Evolutionary conservation across 768 basidiomycete species (phyloP).

Genomic region (Rhodotorula graminis): DNA sequence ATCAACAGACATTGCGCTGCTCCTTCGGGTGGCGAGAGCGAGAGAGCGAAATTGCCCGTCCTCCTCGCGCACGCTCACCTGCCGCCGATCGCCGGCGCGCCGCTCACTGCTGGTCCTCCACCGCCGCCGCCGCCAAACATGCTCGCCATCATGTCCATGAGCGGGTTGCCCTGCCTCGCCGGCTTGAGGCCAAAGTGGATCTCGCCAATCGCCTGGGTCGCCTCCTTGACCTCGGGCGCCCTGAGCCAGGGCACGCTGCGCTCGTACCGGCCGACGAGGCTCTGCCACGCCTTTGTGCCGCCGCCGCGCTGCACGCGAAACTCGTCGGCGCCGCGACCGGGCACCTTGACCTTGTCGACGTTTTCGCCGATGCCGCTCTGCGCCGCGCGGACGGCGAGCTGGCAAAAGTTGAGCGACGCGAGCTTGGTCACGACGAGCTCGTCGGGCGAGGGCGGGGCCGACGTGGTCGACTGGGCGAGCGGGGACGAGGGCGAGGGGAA

Average conservation of each 20-base stretch:
- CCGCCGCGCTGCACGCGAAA: conserved; percentile 18
- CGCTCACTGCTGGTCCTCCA: not conserved
- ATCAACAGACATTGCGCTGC: not conserved
- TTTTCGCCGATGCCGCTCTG: conserved; percentile 50
- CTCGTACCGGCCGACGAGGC: conserved; percentile 77
- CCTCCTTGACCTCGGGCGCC: conserved; percentile 46
- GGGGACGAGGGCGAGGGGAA: conserved; percentile 38
- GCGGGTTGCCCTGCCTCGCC: conserved; percentile 67
- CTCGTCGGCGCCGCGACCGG: conserved; percentile 49
- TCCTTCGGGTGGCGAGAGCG: too few relatives aligned
- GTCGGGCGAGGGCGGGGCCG: conserved; percentile 44
- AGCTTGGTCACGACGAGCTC: conserved; percentile 74
- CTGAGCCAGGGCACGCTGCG: conserved; percentile 54
- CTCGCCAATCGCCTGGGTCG: conserved; percentile 62
- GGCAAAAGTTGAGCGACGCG: conserved; percentile 75
- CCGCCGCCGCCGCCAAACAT: conserved; percentile 32
- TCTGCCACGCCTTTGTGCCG: conserved; percentile 59
- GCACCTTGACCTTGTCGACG: conserved; percentile 66
- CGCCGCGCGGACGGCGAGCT: conserved; percentile 80
- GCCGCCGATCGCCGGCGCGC: not conserved
- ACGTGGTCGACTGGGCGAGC: conserved; percentile 30
- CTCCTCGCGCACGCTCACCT: not conserved
- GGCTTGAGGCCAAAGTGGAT: conserved; percentile 84
- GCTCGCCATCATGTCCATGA: conserved; percentile 50
- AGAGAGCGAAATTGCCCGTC: too few relatives aligned